A percentile compares a stretch with the other conserved stretches of the same genome.
Conservation (phyloP, 805 yeast genomes). For the Starmerella bombicola region DNA sequence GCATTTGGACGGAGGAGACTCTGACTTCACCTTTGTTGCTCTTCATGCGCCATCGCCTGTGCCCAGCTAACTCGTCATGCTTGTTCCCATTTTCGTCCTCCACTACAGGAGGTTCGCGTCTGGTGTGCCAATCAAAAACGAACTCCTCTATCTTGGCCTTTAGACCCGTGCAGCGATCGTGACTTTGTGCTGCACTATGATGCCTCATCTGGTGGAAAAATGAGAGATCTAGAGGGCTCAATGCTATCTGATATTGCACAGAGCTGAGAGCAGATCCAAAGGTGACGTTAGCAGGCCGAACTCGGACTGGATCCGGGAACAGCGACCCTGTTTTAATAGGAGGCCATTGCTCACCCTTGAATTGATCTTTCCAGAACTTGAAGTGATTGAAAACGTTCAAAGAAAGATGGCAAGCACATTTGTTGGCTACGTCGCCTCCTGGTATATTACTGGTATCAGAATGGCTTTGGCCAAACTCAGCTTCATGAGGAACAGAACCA, state of each 20-base stretch:
- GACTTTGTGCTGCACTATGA: conserved; percentile 23
- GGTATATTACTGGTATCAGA: conserved; percentile 1
- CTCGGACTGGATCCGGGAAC: conserved; percentile 33
- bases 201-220: conserved; percentile 40
- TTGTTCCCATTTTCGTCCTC: conserved; percentile 20
- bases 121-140: conserved; percentile 54
- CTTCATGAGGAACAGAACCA: background rate
- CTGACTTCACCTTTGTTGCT: conserved; percentile 60
- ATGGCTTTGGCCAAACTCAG: background rate
- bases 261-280: conserved; percentile 48
- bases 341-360: conserved; percentile 63
- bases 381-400: conserved; percentile 59
- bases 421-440: conserved; percentile 34
- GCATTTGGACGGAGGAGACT: conserved; percentile 52
- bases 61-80: conserved; percentile 7
- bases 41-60: conserved; percentile 37
- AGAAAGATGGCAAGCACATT: conserved; percentile 50
- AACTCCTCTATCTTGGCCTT: conserved; percentile 48
- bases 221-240: conserved; percentile 61
- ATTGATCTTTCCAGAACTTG: conserved; percentile 74
- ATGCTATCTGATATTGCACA: conserved; percentile 62
- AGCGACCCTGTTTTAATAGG: conserved; percentile 68
- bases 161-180: conserved; percentile 49
- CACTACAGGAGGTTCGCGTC: conserved; percentile 32
- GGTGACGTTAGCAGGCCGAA: conserved; percentile 32